These are phyloP conservation scores for Naganishia cerealis DNA, from an alignment of 1,284 basidiomycete species.

Conservation along the genomic window DNA sequence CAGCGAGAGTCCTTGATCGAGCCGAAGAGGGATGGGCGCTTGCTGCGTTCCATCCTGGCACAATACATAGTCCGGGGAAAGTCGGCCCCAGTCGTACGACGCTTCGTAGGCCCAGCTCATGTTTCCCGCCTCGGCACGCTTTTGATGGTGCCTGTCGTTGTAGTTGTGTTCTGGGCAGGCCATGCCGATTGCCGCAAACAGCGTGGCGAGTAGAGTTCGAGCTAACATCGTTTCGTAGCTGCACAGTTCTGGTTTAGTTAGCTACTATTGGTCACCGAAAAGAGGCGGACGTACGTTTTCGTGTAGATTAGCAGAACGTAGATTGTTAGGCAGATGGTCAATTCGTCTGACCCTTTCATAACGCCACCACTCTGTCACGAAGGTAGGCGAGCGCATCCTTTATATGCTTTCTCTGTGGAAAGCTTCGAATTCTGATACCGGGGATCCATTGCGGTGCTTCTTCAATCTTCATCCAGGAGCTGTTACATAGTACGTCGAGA, in stretches of 20 bases:
- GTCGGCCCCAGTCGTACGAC: conserved; percentile 38
- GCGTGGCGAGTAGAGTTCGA: conserved; percentile 9
- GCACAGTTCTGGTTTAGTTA: background rate
- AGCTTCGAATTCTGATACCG: too few species aligned
- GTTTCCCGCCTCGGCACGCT: conserved; percentile 16
- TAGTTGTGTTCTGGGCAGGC: conserved; percentile 29
- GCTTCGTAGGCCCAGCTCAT: conserved; percentile 32
- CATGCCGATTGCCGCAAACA: conserved; percentile 4
- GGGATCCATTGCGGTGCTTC: too few species aligned
- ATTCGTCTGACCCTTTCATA: too few species aligned
- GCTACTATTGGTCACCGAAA: background rate
- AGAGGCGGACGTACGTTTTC: background rate
- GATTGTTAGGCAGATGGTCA: too few species aligned
- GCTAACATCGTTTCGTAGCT: conserved; percentile 22
- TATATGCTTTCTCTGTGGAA: too few species aligned
- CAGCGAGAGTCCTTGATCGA: conserved; percentile 36
- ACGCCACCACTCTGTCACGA: too few species aligned
- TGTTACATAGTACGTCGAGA: background rate
- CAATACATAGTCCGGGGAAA: conserved; percentile 34
- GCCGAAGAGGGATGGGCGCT: conserved; percentile 37
- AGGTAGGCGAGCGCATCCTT: too few species aligned
- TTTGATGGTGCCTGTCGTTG: conserved; percentile 3
- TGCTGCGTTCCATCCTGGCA: conserved; percentile 37
- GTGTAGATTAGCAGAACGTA: background rate
- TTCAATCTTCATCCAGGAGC: too few species aligned